Conservation (phyloP, 129 eudicot species). For the Oenanthe sinensis region DNA sequence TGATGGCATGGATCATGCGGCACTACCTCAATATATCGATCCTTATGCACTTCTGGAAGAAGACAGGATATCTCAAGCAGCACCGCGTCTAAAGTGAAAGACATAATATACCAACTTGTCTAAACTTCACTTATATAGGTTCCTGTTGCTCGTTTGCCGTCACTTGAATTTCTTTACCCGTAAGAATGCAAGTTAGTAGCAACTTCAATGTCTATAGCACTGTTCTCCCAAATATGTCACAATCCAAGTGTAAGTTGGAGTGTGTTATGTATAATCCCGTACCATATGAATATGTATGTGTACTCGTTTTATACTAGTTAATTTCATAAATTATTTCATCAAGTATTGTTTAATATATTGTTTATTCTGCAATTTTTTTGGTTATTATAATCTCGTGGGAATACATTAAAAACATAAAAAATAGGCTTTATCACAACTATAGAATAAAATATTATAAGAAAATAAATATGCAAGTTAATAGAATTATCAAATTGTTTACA, state of each 20-base stretch:
- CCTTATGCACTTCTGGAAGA: slow-evolving; percentile 84
- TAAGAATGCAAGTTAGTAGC: not conserved
- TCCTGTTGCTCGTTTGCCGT: not conserved
- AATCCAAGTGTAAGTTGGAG: not conserved
- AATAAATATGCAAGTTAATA: too few species aligned
- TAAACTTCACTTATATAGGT: not conserved
- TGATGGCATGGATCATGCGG: slow-evolving; percentile 16
- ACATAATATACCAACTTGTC: not conserved
- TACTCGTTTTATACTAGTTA: not conserved
- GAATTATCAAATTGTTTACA: too few species aligned
- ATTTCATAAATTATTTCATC: not conserved
- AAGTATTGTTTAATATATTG: too few species aligned
- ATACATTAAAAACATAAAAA: too few species aligned
- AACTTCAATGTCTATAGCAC: not conserved
- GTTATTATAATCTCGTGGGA: too few species aligned
- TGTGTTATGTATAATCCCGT: not conserved
- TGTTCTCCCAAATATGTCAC: not conserved
- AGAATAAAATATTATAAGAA: too few species aligned
- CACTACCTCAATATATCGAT: slow-evolving; percentile 66
- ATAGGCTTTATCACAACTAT: too few species aligned
- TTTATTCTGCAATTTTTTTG: too few species aligned
- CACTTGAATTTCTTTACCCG: not conserved
- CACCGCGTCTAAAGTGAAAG: slow-evolving; percentile 52
- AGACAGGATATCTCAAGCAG: slow-evolving; percentile 55
- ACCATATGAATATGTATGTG: not conserved